phyloP scores from a whole-genome alignment of 2,329 filamentous ascomycete genomes.

The Botrytis deweyae region DNA sequence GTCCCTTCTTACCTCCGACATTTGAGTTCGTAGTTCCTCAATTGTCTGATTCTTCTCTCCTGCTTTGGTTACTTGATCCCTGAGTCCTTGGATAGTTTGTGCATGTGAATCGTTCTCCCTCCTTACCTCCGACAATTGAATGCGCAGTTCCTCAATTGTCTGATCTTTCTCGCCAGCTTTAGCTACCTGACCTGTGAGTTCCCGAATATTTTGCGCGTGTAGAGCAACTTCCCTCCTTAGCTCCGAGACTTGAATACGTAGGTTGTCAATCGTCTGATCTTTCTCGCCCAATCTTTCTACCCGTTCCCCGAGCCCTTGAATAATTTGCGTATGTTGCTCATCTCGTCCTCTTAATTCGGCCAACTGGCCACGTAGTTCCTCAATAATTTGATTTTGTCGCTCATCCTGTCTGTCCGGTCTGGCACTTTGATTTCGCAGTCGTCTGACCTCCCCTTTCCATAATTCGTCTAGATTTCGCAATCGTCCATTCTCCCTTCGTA shows the following conservation, averaged over 20 bases:
- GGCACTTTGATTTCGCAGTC: background rate
- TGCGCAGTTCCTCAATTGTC: too few species aligned
- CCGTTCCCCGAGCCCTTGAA: background rate
- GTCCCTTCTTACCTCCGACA: fast-evolving
- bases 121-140: too few species aligned
- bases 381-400: background rate
- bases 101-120: too few species aligned
- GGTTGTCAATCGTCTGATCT: background rate
- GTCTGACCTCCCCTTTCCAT: background rate
- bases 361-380: background rate
- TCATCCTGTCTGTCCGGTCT: background rate
- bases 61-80: background rate
- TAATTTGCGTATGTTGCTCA: background rate
- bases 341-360: background rate
- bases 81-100: background rate
- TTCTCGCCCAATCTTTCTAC: background rate
- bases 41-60: background rate
- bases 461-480: background rate
- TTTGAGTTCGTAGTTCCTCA: background rate
- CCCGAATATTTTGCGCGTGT: background rate
- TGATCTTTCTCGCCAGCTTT: too few species aligned
- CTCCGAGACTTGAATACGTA: background rate
- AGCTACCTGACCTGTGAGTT: background rate
- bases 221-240: background rate
- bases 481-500: background rate